Percentiles rank a stretch among this genome's conserved stretches.
These are phyloP conservation scores for Arthrinium phaeospermum DNA, from an alignment of 2,329 filamentous ascomycete species.

Conservation along the genomic window DNA sequence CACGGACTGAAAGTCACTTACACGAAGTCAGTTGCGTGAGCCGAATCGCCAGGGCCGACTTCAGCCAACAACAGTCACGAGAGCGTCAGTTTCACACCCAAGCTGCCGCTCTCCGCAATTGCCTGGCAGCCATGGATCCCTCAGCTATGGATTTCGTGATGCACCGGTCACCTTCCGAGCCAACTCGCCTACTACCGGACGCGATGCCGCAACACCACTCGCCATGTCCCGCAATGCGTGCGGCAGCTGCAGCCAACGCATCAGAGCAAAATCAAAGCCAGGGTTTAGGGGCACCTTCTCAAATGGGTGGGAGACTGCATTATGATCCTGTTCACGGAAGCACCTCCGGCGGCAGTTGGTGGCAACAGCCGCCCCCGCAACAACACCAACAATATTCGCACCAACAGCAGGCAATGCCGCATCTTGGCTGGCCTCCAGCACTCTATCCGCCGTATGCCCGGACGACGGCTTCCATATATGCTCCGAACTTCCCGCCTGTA, in stretches of 20 bases:
- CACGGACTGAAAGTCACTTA: conserved; percentile 22
- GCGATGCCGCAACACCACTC: conserved; percentile 29
- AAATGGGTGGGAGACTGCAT: conserved; percentile 27
- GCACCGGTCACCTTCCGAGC: conserved; percentile 30
- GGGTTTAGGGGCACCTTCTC: conserved; percentile 25
- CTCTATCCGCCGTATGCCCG: conserved; percentile 3
- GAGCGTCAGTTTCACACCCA: conserved; percentile 26
- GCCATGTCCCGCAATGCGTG: conserved; percentile 38
- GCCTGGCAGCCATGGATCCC: conserved; percentile 29
- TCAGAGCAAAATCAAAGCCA: conserved; percentile 33
- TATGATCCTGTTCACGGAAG: conserved; percentile 34
- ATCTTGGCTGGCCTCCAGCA: conserved; percentile 16
- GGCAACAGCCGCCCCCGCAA: conserved; percentile 5
- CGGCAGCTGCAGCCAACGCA: conserved; percentile 30
- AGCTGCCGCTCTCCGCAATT: conserved; percentile 26
- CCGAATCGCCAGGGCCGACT: background rate
- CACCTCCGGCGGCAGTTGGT: conserved; percentile 18
- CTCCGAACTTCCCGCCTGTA: background rate
- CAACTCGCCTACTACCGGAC: conserved; percentile 24
- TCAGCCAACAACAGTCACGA: conserved; percentile 9
- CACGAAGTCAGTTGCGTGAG: background rate
- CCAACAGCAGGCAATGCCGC: conserved; percentile 5
- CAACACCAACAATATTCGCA: conserved; percentile 21
- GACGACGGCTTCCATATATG: background rate
- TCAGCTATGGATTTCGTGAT: conserved; percentile 38